Conservation (phyloP, 164 flowering plant genomes). For the Piper betle region DNA sequence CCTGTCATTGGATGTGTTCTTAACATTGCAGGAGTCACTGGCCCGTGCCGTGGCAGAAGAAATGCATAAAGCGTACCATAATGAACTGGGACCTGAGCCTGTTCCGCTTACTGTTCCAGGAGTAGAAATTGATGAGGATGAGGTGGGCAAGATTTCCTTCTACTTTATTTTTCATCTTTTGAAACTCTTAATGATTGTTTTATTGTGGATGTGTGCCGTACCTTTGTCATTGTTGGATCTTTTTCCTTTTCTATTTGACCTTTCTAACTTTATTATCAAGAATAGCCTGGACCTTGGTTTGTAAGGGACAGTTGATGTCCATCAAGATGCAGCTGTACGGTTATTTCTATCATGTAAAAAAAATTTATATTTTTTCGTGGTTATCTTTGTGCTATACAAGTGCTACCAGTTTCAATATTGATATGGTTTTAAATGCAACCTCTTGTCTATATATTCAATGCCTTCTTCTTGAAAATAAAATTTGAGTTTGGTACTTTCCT, state of each 20-base stretch:
- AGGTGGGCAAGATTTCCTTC: slow-evolving; percentile 33
- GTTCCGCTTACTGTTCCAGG: slow-evolving; percentile 72
- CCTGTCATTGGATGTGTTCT: neutral
- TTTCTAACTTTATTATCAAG: neutral
- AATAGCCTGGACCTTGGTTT: neutral
- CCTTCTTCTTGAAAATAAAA: neutral
- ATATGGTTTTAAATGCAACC: neutral
- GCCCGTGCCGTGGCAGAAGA: slow-evolving; percentile 92
- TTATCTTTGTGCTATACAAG: too few species aligned
- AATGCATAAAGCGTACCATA: slow-evolving; percentile 73
- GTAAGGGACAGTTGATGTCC: neutral
- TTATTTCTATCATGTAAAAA: neutral
- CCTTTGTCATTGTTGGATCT: too few species aligned
- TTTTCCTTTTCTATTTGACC: neutral
- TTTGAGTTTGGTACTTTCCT: too few species aligned
- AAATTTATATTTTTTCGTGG: too few species aligned
- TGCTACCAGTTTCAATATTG: too few species aligned
- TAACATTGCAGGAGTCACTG: slow-evolving; percentile 52
- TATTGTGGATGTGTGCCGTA: neutral
- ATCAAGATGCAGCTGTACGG: neutral
- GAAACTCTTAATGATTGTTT: neutral
- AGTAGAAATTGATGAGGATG: slow-evolving; percentile 58
- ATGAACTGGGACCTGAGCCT: slow-evolving; percentile 81
- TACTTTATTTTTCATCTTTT: neutral
- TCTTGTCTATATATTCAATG: neutral